Evolutionary conservation across 1,139 yeast species (phyloP).

Genomic region (Suhomyces bokatorum): DNA sequence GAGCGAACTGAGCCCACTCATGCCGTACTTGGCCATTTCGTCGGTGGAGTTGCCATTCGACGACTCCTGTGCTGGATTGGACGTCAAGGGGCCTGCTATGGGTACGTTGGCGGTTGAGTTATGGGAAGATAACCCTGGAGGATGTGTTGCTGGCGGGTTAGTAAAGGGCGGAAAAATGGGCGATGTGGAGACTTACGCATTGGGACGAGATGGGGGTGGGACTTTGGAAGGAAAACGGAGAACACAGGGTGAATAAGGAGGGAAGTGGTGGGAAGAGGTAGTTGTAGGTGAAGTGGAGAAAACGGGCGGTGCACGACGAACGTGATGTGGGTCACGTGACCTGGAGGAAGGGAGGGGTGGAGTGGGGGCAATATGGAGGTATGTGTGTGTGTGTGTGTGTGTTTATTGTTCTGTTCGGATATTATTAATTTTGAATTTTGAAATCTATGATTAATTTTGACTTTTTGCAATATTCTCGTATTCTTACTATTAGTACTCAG

Average conservation of each 20-base stretch:
- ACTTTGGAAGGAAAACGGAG: neutral
- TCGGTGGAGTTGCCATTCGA: slow-evolving; percentile 9
- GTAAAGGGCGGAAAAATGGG: slow-evolving; percentile 1
- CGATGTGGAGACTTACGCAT: slow-evolving; percentile 5
- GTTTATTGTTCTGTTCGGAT: too few species aligned
- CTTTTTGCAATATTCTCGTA: too few species aligned
- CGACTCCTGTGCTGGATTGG: slow-evolving; percentile 4
- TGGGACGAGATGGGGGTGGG: neutral
- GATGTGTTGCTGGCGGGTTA: slow-evolving; percentile 25
- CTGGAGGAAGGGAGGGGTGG: neutral
- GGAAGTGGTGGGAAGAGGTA: neutral
- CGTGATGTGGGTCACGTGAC: neutral
- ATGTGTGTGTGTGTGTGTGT: too few species aligned
- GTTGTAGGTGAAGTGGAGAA: slow-evolving; percentile 1
- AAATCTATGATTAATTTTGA: too few species aligned
- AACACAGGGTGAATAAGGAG: neutral
- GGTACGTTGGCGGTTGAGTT: slow-evolving; percentile 9
- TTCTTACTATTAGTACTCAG: too few species aligned
- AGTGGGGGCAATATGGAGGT: neutral
- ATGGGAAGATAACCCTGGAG: slow-evolving; percentile 32
- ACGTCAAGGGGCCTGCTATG: slow-evolving; percentile 3
- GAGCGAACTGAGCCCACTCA: slow-evolving; percentile 69
- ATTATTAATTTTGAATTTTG: too few species aligned
- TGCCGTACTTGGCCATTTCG: slow-evolving; percentile 66
- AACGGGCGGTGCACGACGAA: neutral